A percentile compares a stretch with the other conserved stretches of the same genome.
Evolutionary conservation across 129 eudicot genomes (phyloP).

Genomic region (Lactuca sativa): DNA sequence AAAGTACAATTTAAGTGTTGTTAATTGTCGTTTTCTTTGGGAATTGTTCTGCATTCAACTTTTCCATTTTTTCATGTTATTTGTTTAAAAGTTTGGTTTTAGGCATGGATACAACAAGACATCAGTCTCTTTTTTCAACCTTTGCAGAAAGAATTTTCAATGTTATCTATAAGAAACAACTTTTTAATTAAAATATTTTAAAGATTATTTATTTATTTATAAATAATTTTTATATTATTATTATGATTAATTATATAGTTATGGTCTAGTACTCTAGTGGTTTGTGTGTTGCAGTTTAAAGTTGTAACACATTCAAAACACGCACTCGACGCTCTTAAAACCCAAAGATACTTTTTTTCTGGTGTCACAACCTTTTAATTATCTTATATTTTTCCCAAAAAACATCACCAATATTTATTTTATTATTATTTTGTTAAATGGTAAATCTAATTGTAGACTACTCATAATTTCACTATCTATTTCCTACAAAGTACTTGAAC

Average conservation of each 20-base stretch:
- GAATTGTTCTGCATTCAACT: conserved; percentile 4
- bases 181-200: no score
- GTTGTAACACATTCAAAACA: conserved; percentile 17
- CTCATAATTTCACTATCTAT: no score
- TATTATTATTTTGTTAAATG: no score
- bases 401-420: not conserved
- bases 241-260: no score
- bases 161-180: no score
- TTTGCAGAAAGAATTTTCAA: not conserved
- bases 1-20: not conserved
- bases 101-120: conserved; percentile 4
- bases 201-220: no score
- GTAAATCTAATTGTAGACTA: no score
- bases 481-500: no score
- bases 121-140: not conserved
- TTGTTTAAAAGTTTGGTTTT: conserved; percentile 16
- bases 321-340: conserved; percentile 20
- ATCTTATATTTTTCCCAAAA: not conserved
- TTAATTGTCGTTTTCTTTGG: conserved; percentile 2
- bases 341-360: not conserved
- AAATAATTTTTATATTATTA: no score
- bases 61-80: conserved; percentile 2
- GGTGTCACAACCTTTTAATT: not conserved
- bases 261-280: not conserved
- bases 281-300: not conserved